Percentiles rank a stretch among this genome's conserved stretches.
These are phyloP conservation scores for Thalassiosira ordinaria DNA, from an alignment of 352 stramenopile genomes.

Conservation along the genomic window DNA sequence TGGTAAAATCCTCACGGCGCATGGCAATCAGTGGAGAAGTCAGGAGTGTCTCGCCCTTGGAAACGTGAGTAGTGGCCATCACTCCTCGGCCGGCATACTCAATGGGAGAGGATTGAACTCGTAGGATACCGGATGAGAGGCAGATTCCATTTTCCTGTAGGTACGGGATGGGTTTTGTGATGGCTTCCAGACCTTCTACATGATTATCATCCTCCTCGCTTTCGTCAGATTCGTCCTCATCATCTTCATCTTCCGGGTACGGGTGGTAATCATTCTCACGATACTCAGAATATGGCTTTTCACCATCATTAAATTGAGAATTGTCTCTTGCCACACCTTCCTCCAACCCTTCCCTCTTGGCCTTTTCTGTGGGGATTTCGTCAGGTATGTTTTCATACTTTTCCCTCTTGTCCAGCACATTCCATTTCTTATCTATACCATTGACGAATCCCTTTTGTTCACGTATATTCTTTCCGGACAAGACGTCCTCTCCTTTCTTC, in stretches of 20 bases:
- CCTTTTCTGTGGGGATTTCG: slow-evolving; percentile 48
- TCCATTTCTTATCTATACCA: slow-evolving; percentile 44
- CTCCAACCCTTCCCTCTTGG: slow-evolving; percentile 46
- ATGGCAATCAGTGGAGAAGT: slow-evolving; percentile 70
- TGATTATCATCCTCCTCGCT: no score
- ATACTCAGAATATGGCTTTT: slow-evolving; percentile 49
- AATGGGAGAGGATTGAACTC: slow-evolving; percentile 42
- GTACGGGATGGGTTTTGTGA: slow-evolving; percentile 56
- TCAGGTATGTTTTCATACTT: slow-evolving; percentile 6
- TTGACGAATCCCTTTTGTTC: slow-evolving; percentile 43
- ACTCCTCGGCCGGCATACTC: slow-evolving; percentile 67
- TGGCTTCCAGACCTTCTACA: no score
- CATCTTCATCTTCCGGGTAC: no score
- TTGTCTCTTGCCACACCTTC: slow-evolving; percentile 39
- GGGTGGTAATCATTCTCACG: slow-evolving; percentile 43
- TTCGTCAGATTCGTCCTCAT: slow-evolving; percentile 8
- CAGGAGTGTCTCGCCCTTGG: slow-evolving; percentile 60
- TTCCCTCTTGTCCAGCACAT: slow-evolving; percentile 21
- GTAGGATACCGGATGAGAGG: slow-evolving; percentile 57
- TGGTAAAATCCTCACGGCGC: slow-evolving; percentile 40
- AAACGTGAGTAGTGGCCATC: slow-evolving; percentile 63
- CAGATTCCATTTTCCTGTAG: slow-evolving; percentile 69
- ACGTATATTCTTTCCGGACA: background rate
- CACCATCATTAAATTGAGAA: slow-evolving; percentile 28
- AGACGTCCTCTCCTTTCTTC: background rate